Conservation (phyloP, 1,284 basidiomycete species). For the Mrakiaceae sp. region DNA sequence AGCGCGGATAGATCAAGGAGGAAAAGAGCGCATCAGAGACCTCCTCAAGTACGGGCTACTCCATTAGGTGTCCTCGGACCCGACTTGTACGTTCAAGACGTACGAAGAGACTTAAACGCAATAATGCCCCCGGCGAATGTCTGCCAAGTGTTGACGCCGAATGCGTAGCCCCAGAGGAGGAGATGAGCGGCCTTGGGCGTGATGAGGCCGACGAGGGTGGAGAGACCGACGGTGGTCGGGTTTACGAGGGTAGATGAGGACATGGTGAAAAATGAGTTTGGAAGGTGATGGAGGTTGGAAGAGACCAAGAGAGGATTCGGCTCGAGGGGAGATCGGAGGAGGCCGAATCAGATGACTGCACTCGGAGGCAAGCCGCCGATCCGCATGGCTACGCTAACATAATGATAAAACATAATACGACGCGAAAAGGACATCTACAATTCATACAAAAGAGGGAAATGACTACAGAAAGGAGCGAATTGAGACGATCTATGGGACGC, state of each 20-base stretch:
- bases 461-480: no score
- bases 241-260: not conserved
- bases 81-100: not conserved
- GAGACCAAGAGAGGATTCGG: not conserved
- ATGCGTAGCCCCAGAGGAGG: not conserved
- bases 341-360: not conserved
- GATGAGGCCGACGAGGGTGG: not conserved
- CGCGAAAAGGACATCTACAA: no score
- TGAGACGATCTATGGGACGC: no score
- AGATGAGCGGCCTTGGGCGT: not conserved
- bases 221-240: not conserved
- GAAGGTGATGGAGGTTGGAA: not conserved
- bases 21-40: not conserved
- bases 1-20: not conserved
- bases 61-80: not conserved
- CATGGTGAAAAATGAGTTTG: not conserved
- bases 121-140: not conserved
- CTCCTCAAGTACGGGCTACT: not conserved
- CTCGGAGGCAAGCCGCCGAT: no score
- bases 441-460: no score
- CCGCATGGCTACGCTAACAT: no score
- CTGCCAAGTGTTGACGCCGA: not conserved
- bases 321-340: not conserved
- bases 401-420: no score
- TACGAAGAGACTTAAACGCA: constrained; percentile 6